These are phyloP conservation scores for Populus hybrid DNA, from an alignment of 441 rosid species.

Conservation along the genomic window DNA sequence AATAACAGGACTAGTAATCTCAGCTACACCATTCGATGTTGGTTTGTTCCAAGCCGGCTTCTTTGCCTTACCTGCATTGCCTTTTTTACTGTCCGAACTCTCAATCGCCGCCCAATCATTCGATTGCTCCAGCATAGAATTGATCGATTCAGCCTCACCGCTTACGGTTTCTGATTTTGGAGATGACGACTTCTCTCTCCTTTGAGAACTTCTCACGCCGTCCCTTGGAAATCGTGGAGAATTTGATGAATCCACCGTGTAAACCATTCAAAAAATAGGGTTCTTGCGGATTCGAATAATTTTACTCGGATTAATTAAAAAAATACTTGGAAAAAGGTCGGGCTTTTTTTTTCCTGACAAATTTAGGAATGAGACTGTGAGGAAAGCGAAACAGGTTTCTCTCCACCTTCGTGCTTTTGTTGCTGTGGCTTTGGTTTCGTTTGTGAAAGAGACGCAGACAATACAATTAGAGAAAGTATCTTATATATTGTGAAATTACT, in stretches of 20 bases:
- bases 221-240: not conserved
- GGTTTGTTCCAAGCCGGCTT: conserved; percentile 64
- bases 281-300: not conserved
- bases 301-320: not conserved
- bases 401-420: not conserved
- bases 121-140: not conserved
- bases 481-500: not conserved
- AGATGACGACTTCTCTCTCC: not conserved
- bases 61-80: conserved; percentile 30
- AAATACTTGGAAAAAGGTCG: not conserved
- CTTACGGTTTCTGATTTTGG: not conserved
- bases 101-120: conserved; percentile 21
- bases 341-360: not conserved
- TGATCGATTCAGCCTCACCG: not conserved
- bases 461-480: not conserved
- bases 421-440: not conserved
- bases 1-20: conserved; percentile 48
- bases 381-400: not conserved
- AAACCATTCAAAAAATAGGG: not conserved
- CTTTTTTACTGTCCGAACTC: conserved; percentile 10
- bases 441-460: not conserved
- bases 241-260: not conserved
- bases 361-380: not conserved
- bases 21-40: conserved; percentile 45
- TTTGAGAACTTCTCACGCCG: not conserved